Evolutionary conservation across 768 basidiomycete genomes (phyloP), one percentile per base, ranked within the genome.

Genomic region (Piloderma croceum): DNA sequence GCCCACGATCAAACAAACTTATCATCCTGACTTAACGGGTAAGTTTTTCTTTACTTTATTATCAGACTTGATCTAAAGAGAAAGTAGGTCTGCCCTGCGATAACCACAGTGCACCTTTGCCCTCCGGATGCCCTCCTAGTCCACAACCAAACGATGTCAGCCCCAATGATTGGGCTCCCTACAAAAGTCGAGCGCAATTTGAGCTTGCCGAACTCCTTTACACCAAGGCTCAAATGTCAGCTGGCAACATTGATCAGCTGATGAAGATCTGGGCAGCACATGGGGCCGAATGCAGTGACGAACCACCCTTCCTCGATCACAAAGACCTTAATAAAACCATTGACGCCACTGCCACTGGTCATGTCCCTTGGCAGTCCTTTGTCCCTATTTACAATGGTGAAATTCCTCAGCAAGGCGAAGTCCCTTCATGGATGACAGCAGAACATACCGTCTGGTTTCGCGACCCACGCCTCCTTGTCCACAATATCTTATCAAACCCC

Each of bases 361-460:
- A 63, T 20, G 54, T 54, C 7, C 59, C 65, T 0, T 74, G 70
- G 69, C 17, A 57, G 3, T 52, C 47, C 2, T 64, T 71, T 39
- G 35, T 41, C 5, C 68, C 65, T 22, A 38, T 38, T 0, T 58
- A 56, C 2, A 46, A 58, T 17, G 27, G 9, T 29, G 37, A 48
- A 4, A 12, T 39, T 42, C 31, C 27, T 0, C 19, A 45, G 4
- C 46, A 42, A 0, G 38, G 46, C 1, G 24, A 50, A 5, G 20
- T 35, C 7, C 55, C 58, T 2, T 21, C 41, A 12, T 63, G 60
- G 61, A 63, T 57, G 58, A 41, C 33, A 0, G 49, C 42, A 3
- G 36, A 49, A 2, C 54, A 54, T 34, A 51, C 55, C 17, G 45
- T 61, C 5, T 58, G 53, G 53, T 47, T 18, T 34, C 50, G 51